phyloP scores from a whole-genome alignment of 441 rosid species.

The Corymbia citriodora region DNA sequence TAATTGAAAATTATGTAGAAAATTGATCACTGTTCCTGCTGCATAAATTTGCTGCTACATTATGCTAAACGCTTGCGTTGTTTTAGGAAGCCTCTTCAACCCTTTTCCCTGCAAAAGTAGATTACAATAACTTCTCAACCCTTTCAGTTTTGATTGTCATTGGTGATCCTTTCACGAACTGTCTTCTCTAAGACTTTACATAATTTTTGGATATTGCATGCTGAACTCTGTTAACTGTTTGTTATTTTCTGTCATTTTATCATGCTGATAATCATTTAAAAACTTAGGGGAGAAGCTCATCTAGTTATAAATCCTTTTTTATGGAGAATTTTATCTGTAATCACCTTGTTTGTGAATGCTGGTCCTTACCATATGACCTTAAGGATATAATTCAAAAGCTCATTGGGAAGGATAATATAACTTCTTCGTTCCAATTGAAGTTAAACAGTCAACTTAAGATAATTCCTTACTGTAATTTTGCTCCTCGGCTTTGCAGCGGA shows the following conservation, averaged over 20 bases:
- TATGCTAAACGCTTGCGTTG: neutral
- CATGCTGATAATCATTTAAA: neutral
- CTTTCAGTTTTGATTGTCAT: neutral
- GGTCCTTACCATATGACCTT: neutral
- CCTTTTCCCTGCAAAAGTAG: neutral
- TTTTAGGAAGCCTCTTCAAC: neutral
- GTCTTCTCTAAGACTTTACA: neutral
- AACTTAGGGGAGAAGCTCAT: neutral
- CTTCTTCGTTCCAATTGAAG: neutral
- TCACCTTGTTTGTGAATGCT: neutral
- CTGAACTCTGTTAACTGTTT: neutral
- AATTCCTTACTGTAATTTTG: neutral
- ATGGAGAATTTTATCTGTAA: neutral
- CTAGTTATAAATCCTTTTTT: neutral
- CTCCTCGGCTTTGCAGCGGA: slow-evolving; percentile 34
- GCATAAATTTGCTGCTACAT: neutral
- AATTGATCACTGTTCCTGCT: neutral
- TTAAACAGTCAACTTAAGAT: neutral
- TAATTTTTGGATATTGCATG: neutral
- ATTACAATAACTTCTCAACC: neutral
- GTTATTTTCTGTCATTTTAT: neutral
- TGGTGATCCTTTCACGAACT: neutral
- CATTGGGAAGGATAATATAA: neutral
- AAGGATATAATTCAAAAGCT: neutral
- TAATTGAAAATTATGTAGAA: neutral